Base-by-base conservation (phyloP, 192 early-diverging fungal genomes). In the Rhizoclosmatium globosum region DNA sequence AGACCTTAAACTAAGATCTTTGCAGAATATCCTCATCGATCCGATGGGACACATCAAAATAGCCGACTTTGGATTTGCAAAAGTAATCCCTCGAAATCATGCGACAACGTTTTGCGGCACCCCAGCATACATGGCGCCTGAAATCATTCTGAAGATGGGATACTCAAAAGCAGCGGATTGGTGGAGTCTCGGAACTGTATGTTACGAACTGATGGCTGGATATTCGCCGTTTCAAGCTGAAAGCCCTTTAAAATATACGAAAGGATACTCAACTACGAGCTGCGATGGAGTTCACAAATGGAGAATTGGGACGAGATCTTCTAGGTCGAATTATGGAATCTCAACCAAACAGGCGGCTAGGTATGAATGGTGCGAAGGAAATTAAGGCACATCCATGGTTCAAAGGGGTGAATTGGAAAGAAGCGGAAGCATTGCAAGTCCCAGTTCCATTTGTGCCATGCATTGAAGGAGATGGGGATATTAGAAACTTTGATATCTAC, bases 11-110 rank as follows among this genome's bases (percentile, higher is more conserved):
- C 50, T 38, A 42, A 50, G 17, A 45, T 44, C 0, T 46, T 11
- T 13, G 23, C 60, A 92, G 77, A 93, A 93, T 71, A 81, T 93
- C 56, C 71, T 93, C 42, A 79, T 93, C 45, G 91, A 92, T 67
- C 84, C 81, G 1, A 83, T 83, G 59, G 91, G 92, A 0, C 91
- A 92, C 62, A 83, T 93, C 68, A 93, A 93, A 76, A 89, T 93
- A 65, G 89, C 90, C 0, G 92, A 92, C 81, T 91, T 93, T 81
- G 92, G 92, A 19, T 83, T 83, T 64, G 93, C 93, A 31, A 74
- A 93, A 92, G 76, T 85, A 88, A 67, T 92, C 90, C 3, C 84
- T 84, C 19, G 90, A 91, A 82, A 76, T 45, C 74, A 76, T 23
- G 74, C 74, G 41, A 71, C 69, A 23, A 71, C 69, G 6, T 62